A percentile compares a stretch with the other conserved stretches of the same genome.
Conservation (phyloP, 2,329 filamentous ascomycete species). For the Geosmithia morbida region DNA sequence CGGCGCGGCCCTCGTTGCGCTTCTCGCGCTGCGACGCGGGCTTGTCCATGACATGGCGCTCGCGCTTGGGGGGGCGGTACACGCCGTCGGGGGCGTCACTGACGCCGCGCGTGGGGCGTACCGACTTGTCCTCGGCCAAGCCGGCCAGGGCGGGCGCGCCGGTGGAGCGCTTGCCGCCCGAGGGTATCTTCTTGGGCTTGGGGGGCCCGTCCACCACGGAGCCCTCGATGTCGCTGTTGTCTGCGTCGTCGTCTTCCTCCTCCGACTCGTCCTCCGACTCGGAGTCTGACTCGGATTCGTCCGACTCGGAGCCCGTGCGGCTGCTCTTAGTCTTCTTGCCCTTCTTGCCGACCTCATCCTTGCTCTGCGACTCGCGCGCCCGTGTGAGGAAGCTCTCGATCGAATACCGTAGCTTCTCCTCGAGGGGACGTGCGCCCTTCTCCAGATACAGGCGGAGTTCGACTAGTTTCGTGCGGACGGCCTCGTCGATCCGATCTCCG, state of each 20-base stretch:
- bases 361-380: conserved; percentile 55
- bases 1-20: conserved; percentile 38
- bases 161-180: conserved; percentile 4
- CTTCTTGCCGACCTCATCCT: conserved; percentile 19
- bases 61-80: conserved; percentile 80
- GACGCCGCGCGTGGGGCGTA: conserved; percentile 10
- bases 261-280: conserved; percentile 5
- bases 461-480: conserved; percentile 73
- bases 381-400: conserved; percentile 89
- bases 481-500: conserved; percentile 37
- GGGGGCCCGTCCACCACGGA: not conserved
- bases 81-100: conserved; percentile 43
- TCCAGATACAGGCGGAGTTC: conserved; percentile 88
- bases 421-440: conserved; percentile 78
- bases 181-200: not conserved
- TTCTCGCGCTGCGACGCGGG: conserved; percentile 47
- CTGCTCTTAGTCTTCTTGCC: conserved; percentile 12
- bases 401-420: conserved; percentile 84
- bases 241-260: not conserved
- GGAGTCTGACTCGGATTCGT: conserved; percentile 5
- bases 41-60: conserved; percentile 70
- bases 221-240: conserved; percentile 2
- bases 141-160: conserved; percentile 16
- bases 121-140: conserved; percentile 17
- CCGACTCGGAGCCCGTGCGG: conserved; percentile 11